Percentiles rank a stretch among this genome's conserved stretches.
These are phyloP conservation scores for Apiospora arundinis DNA, from an alignment of 2,329 filamentous ascomycete species.

Conservation along the genomic window DNA sequence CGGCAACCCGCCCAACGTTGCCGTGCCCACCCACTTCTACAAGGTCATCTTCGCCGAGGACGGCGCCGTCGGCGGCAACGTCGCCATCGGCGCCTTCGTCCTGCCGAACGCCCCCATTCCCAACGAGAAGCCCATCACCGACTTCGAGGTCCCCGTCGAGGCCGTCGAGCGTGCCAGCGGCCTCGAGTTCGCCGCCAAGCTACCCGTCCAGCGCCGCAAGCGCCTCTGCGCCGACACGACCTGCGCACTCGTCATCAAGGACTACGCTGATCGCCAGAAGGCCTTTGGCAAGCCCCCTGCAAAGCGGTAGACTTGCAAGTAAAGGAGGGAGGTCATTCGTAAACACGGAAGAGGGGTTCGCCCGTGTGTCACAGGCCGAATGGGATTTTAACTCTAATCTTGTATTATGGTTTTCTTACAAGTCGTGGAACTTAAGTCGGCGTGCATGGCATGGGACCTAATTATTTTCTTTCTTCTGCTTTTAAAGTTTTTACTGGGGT, in stretches of 20 bases:
- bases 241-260: slow-evolving; percentile 82
- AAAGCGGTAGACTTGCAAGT: slow-evolving; percentile 16
- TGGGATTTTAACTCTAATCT: slow-evolving; percentile 5
- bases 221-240: slow-evolving; percentile 85
- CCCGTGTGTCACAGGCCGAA: background rate
- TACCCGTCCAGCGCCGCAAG: slow-evolving; percentile 76
- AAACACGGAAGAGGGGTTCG: slow-evolving; percentile 8
- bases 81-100: slow-evolving; percentile 92
- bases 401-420: background rate
- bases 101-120: slow-evolving; percentile 89
- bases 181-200: slow-evolving; percentile 84
- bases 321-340: background rate
- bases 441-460: background rate
- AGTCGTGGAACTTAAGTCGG: background rate
- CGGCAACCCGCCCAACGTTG: slow-evolving; percentile 88
- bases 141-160: slow-evolving; percentile 96
- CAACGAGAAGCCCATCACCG: slow-evolving; percentile 83
- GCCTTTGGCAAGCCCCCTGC: slow-evolving; percentile 53
- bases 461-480: background rate
- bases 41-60: slow-evolving; percentile 98
- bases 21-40: slow-evolving; percentile 98
- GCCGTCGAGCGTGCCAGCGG: slow-evolving; percentile 91
- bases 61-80: slow-evolving; percentile 65
- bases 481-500: background rate
- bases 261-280: slow-evolving; percentile 72